Percentiles rank a stretch among this genome's conserved stretches.
Conservation (phyloP, 176 grass and related monocot genomes). For the Puccinellia tenuiflora region DNA sequence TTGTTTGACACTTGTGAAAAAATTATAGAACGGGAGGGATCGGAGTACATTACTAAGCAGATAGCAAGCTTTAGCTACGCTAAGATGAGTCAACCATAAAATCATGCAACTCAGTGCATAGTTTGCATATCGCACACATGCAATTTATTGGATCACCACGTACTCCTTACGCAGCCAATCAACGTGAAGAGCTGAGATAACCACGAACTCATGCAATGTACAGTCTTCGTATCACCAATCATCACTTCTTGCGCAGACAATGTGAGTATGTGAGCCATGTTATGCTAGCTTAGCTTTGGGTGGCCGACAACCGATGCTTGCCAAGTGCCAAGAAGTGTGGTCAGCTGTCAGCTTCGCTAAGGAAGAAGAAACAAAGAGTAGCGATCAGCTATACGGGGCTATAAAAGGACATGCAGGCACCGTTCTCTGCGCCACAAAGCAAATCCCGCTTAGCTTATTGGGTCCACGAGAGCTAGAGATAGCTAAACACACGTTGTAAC, state of each 20-base stretch:
- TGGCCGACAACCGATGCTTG: not conserved
- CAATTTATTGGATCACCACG: not conserved
- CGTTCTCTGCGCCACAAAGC: not conserved
- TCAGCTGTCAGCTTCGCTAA: not conserved
- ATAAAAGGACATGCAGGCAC: conserved; percentile 22
- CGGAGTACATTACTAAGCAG: too few species aligned
- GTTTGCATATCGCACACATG: not conserved
- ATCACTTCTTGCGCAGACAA: not conserved
- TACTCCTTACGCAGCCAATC: not conserved
- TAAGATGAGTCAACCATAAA: too few species aligned
- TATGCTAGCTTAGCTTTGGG: not conserved
- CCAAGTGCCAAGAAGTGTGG: not conserved
- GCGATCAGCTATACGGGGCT: not conserved
- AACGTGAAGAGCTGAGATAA: not conserved
- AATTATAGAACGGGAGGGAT: too few species aligned
- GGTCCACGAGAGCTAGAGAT: not conserved
- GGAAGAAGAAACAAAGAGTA: not conserved
- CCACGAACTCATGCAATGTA: not conserved
- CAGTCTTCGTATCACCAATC: not conserved
- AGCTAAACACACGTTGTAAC: too few species aligned
- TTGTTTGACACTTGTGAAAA: too few species aligned
- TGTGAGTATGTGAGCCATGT: not conserved
- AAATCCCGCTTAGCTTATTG: not conserved
- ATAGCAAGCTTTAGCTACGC: too few species aligned
- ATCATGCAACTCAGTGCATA: too few species aligned